Conservation (phyloP, 495 filamentous ascomycete species). For the Bryoglossum gracile region DNA sequence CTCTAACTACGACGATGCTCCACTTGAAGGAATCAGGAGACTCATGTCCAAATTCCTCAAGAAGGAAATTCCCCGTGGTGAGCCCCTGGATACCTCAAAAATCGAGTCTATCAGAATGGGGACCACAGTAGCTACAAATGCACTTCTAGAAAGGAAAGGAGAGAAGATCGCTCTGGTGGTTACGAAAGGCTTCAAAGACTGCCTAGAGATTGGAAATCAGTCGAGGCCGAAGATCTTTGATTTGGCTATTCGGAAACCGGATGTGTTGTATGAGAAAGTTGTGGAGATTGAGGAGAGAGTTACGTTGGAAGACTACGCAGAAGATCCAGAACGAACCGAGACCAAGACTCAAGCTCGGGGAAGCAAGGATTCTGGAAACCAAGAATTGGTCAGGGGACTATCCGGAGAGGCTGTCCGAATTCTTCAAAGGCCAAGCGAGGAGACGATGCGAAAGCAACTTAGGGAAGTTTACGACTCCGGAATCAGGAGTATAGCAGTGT, state of each 20-base stretch:
- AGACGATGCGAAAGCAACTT: constrained; percentile 44
- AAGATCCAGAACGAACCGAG: constrained; percentile 57
- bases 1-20: constrained; percentile 80
- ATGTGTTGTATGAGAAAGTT: constrained; percentile 68
- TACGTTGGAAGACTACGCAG: constrained; percentile 82
- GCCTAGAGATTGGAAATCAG: constrained; percentile 82
- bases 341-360: constrained; percentile 43
- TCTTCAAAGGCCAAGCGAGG: constrained; percentile 49
- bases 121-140: constrained; percentile 85
- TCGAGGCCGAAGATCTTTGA: constrained; percentile 80
- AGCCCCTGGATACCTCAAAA: constrained; percentile 72
- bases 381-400: constrained; percentile 55
- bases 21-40: constrained; percentile 84
- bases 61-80: constrained; percentile 68
- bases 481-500: constrained; percentile 65
- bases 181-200: constrained; percentile 89
- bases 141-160: constrained; percentile 86
- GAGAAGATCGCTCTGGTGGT: constrained; percentile 87
- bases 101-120: constrained; percentile 88
- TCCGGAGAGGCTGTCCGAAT: constrained; percentile 66
- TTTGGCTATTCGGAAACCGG: constrained; percentile 69
- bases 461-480: constrained; percentile 54
- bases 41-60: constrained; percentile 76
- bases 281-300: constrained; percentile 78
- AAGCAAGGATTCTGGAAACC: constrained; percentile 30